A percentile compares a stretch with the other conserved stretches of the same genome.
Evolutionary conservation across 805 yeast species (phyloP).

Genomic region (Metschnikowia kunwiensis): DNA sequence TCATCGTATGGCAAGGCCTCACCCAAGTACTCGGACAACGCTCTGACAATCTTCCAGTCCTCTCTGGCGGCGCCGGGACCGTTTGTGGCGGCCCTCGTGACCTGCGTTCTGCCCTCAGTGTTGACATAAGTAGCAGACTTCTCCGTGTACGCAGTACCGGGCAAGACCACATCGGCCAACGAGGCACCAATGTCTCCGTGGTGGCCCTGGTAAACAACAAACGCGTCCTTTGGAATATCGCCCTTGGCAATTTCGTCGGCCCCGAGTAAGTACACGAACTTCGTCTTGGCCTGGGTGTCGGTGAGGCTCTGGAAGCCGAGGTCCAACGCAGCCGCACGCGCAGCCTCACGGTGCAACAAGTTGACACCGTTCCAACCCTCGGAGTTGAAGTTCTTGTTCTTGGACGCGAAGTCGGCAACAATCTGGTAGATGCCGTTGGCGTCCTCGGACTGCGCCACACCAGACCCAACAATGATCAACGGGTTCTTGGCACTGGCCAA

Average conservation of each 20-base stretch:
- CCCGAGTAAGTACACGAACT: conserved; percentile 74
- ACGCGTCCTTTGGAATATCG: conserved; percentile 78
- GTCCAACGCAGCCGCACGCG: conserved; percentile 85
- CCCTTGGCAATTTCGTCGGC: conserved; percentile 74
- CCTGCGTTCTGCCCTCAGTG: conserved; percentile 87
- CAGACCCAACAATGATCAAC: conserved; percentile 77
- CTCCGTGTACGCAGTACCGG: conserved; percentile 88
- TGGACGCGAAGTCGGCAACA: conserved; percentile 58
- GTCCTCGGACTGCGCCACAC: conserved; percentile 66
- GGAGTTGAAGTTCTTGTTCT: conserved; percentile 56
- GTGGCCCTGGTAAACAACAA: conserved; percentile 87
- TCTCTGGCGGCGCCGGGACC: conserved; percentile 90
- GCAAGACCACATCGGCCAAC: conserved; percentile 80
- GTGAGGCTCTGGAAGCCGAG: conserved; percentile 65
- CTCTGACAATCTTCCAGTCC: conserved; percentile 87
- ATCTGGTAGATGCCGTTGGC: conserved; percentile 56
- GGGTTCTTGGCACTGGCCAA: conserved; percentile 68
- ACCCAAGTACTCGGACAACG: conserved; percentile 73
- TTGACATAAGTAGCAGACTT: conserved; percentile 81
- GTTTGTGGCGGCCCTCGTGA: conserved; percentile 80
- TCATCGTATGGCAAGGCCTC: conserved; percentile 75
- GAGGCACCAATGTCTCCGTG: conserved; percentile 91
- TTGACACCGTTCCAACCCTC: conserved; percentile 81
- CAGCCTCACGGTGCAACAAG: conserved; percentile 78
- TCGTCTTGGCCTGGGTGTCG: conserved; percentile 43